Percentiles rank a stretch among this genome's conserved stretches.
Evolutionary conservation across 2,329 filamentous ascomycete genomes (phyloP).

Genomic region (Coleophoma eucalyptorum): DNA sequence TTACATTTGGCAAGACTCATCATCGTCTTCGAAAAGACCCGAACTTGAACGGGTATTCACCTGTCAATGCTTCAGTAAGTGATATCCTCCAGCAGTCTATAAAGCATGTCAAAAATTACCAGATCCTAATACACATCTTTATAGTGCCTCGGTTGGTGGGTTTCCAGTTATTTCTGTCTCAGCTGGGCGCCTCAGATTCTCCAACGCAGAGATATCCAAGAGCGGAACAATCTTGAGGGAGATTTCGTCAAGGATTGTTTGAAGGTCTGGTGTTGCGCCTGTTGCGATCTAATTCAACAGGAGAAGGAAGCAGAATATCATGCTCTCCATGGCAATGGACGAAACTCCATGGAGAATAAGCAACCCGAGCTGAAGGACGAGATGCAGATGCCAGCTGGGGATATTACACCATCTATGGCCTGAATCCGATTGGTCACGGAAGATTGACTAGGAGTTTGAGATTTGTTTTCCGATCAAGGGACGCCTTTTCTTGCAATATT

Average conservation of each 20-base stretch:
- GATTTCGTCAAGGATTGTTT: slow-evolving; percentile 17
- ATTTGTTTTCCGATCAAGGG: too few relatives aligned
- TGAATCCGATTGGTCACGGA: too few relatives aligned
- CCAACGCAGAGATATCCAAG: slow-evolving; percentile 21
- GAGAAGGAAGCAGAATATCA: slow-evolving; percentile 15
- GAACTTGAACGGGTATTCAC: slow-evolving; percentile 26
- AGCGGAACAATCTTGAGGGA: slow-evolving; percentile 22
- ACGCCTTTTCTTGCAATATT: too few relatives aligned
- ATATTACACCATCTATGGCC: neutral
- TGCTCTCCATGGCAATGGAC: neutral
- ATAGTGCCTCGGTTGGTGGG: slow-evolving; percentile 21
- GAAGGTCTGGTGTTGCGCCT: slow-evolving; percentile 20
- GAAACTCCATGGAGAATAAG: neutral
- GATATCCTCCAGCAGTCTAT: too few relatives aligned
- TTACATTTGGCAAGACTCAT: slow-evolving; percentile 32
- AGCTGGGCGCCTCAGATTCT: slow-evolving; percentile 16
- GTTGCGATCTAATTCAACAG: slow-evolving; percentile 21
- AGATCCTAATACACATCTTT: neutral
- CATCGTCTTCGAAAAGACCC: slow-evolving; percentile 27
- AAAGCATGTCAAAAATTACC: too few relatives aligned
- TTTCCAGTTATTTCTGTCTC: slow-evolving; percentile 15
- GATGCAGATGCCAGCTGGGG: neutral
- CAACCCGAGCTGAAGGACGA: slow-evolving; percentile 1
- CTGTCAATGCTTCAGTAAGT: slow-evolving; percentile 26
- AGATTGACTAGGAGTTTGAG: too few relatives aligned